A percentile compares a stretch with the other conserved stretches of the same genome.
Conservation (phyloP, 2,329 filamentous ascomycete genomes). For the Pseudogymnoascus verrucosus region DNA sequence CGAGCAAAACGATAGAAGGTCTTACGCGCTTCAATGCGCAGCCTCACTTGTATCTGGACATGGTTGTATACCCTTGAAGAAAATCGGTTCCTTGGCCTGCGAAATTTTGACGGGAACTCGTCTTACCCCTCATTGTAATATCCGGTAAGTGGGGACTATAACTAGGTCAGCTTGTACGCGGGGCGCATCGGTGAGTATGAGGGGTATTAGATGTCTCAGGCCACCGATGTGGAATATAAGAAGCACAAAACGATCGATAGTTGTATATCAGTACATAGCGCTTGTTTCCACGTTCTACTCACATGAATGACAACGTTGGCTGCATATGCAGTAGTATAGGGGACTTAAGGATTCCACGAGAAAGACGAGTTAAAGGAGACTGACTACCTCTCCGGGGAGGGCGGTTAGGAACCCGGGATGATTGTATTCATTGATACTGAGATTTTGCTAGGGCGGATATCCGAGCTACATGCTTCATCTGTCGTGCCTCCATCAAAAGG, state of each 20-base stretch:
- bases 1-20: neutral
- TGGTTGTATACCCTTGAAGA: neutral
- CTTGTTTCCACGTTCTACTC: neutral
- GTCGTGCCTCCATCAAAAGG: neutral
- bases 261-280: neutral
- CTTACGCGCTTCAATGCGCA: neutral
- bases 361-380: neutral
- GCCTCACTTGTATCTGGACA: neutral
- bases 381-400: neutral
- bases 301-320: neutral
- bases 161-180: neutral
- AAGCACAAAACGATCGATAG: neutral
- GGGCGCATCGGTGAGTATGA: neutral
- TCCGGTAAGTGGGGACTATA: neutral
- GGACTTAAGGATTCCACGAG: neutral
- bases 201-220: neutral
- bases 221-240: neutral
- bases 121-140: neutral
- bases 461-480: neutral
- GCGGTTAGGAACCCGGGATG: neutral
- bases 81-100: neutral
- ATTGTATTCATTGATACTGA: neutral
- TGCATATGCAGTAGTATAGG: neutral
- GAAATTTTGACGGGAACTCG: neutral
- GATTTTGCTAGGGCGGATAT: neutral